These are phyloP conservation scores for Globisporangium lucens DNA, from an alignment of 352 stramenopile species.

Conservation along the genomic window DNA sequence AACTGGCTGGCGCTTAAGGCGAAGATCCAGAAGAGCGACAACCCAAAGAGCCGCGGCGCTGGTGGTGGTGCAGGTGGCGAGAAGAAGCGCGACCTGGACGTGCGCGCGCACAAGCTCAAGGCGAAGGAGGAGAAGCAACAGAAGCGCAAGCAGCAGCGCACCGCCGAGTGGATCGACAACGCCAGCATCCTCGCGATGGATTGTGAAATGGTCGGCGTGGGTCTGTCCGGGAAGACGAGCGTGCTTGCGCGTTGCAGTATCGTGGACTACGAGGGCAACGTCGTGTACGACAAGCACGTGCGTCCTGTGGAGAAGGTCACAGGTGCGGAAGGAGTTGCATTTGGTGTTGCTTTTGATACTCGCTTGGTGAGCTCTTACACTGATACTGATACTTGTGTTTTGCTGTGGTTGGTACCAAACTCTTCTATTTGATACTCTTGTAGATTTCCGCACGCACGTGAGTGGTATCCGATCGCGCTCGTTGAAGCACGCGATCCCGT, in stretches of 20 bases:
- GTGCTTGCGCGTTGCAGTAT: conserved; percentile 86
- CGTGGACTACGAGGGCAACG: conserved; percentile 77
- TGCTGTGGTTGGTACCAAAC: not conserved
- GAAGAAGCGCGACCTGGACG: conserved; percentile 41
- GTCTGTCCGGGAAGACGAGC: conserved; percentile 68
- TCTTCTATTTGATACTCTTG: not conserved
- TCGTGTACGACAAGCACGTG: conserved; percentile 85
- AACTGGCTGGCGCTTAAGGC: conserved; percentile 78
- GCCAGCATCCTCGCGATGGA: conserved; percentile 78
- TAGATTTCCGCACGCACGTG: conserved; percentile 83
- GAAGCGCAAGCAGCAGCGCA: conserved; percentile 47
- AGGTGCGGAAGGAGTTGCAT: conserved; percentile 17
- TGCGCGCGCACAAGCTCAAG: conserved; percentile 39
- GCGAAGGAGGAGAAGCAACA: conserved; percentile 44
- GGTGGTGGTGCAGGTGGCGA: not conserved
- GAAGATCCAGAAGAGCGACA: conserved; percentile 53
- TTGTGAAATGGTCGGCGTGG: conserved; percentile 89
- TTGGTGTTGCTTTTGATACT: not conserved
- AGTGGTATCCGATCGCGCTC: conserved; percentile 74
- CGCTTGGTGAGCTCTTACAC: not conserved
- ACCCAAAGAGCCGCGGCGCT: conserved; percentile 10
- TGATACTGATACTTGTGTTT: not conserved
- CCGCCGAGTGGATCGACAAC: conserved; percentile 79
- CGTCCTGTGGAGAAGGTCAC: conserved; percentile 83
- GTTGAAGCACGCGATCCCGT: conserved; percentile 74